A percentile compares a stretch with the other conserved stretches of the same genome.
These are phyloP conservation scores for Dalbergia oliveri DNA, from an alignment of 306 rosid genomes.

Conservation along the genomic window DNA sequence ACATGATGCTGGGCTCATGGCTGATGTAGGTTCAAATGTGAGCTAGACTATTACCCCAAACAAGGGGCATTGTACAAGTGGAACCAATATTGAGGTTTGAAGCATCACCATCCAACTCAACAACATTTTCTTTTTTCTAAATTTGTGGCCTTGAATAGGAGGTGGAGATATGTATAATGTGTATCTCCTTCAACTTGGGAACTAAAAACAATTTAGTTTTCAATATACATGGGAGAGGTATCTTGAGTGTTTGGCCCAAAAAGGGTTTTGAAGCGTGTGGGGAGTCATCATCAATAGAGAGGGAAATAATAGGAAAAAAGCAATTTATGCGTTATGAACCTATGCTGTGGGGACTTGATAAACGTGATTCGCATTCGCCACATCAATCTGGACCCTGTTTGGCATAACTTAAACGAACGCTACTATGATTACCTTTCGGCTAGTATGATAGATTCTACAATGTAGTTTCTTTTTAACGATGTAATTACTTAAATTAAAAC, in stretches of 20 bases:
- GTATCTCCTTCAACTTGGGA: constrained; percentile 19
- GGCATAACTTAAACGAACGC: background rate
- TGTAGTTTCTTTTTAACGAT: too few species aligned
- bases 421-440: background rate
- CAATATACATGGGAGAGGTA: constrained; percentile 11
- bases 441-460: background rate
- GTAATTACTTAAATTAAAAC: too few species aligned
- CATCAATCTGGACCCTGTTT: background rate
- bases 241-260: background rate
- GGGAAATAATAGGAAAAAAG: background rate
- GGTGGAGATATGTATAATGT: background rate
- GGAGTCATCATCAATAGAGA: background rate
- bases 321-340: background rate
- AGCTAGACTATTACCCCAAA: too few species aligned
- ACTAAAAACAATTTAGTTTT: constrained; percentile 21
- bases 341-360: constrained; percentile 10
- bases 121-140: background rate
- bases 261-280: constrained; percentile 3
- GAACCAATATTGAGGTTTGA: background rate
- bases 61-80: background rate
- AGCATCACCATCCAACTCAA: constrained; percentile 12
- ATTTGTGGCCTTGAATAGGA: background rate
- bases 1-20: background rate
- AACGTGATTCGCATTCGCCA: background rate
- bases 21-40: background rate